Percentiles rank a stretch among this genome's conserved stretches.
Evolutionary conservation across 305 asterid species (phyloP).

Genomic region (Fraxinus ornus): DNA sequence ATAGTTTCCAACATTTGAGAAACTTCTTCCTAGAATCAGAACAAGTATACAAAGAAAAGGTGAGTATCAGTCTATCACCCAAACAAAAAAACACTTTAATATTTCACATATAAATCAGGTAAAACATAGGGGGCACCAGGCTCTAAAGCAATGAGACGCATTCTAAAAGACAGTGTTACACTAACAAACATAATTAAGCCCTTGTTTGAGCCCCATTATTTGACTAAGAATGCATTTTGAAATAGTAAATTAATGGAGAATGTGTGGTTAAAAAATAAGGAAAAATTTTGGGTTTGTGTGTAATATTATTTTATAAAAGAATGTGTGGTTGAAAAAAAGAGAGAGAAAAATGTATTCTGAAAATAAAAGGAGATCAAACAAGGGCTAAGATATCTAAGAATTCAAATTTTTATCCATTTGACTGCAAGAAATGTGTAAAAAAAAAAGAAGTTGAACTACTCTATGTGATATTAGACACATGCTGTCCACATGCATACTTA

Average conservation of each 20-base stretch:
- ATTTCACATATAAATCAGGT: not conserved
- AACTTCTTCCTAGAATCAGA: conserved; percentile 58
- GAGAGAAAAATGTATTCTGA: too few species aligned
- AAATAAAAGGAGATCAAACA: too few species aligned
- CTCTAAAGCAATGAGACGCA: not conserved
- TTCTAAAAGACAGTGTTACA: not conserved
- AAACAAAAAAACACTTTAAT: not conserved
- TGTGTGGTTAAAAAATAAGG: too few species aligned
- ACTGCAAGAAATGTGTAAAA: not conserved
- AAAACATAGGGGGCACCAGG: not conserved
- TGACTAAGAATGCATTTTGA: too few species aligned
- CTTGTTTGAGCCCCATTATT: too few species aligned
- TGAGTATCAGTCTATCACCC: not conserved
- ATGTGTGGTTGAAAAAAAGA: too few species aligned
- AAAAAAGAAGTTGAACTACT: not conserved
- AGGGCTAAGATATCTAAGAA: not conserved
- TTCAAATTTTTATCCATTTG: not conserved
- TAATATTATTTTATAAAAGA: too few species aligned
- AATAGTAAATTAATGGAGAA: too few species aligned
- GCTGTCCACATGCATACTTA: not conserved
- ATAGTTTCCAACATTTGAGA: conserved; percentile 36
- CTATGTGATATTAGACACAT: not conserved
- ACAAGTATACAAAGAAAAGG: conserved; percentile 21
- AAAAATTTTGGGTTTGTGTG: too few species aligned
- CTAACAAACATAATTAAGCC: not conserved